Conservation (phyloP, 306 rosid genomes). For the Vigna angularis region DNA sequence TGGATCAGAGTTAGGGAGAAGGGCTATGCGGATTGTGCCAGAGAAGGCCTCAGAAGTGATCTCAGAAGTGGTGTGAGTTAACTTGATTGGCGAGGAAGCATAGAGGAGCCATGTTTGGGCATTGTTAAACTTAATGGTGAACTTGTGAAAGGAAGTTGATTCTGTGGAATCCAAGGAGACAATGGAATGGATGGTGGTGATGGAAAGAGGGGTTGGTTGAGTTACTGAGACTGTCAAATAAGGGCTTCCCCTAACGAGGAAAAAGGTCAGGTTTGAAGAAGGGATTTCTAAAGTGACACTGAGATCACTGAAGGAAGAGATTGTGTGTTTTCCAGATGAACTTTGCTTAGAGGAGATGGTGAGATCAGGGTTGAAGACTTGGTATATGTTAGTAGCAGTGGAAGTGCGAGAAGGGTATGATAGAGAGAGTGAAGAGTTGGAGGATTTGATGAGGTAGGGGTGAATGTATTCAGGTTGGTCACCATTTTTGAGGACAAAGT, state of each 20-base stretch:
- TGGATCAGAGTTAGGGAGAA: too few species aligned
- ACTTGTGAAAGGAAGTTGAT: slow-evolving; percentile 52
- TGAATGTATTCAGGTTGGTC: slow-evolving; percentile 87
- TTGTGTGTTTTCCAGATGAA: slow-evolving; percentile 52
- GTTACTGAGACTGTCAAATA: slow-evolving; percentile 63
- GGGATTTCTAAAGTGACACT: too few species aligned
- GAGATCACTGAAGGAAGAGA: too few species aligned
- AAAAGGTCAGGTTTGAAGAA: slow-evolving; percentile 44
- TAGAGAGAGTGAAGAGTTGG: slow-evolving; percentile 62
- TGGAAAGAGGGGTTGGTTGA: slow-evolving; percentile 52
- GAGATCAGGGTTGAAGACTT: slow-evolving; percentile 69
- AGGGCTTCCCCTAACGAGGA: slow-evolving; percentile 88
- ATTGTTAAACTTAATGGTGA: slow-evolving; percentile 42
- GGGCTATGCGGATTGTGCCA: too few species aligned
- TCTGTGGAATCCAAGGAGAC: slow-evolving; percentile 55
- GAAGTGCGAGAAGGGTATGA: slow-evolving; percentile 63
- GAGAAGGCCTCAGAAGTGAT: too few species aligned
- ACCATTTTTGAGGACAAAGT: slow-evolving; percentile 62
- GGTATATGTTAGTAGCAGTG: slow-evolving; percentile 52
- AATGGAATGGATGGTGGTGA: slow-evolving; percentile 71
- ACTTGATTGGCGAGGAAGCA: too few species aligned
- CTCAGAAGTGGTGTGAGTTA: too few species aligned
- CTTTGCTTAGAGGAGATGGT: slow-evolving; percentile 57
- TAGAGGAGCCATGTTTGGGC: too few species aligned
- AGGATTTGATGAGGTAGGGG: slow-evolving; percentile 78